A percentile compares a stretch with the other conserved stretches of the same genome.
phyloP scores from a whole-genome alignment of 2,329 filamentous ascomycete species.

The Mycosphaerella arachidis region DNA sequence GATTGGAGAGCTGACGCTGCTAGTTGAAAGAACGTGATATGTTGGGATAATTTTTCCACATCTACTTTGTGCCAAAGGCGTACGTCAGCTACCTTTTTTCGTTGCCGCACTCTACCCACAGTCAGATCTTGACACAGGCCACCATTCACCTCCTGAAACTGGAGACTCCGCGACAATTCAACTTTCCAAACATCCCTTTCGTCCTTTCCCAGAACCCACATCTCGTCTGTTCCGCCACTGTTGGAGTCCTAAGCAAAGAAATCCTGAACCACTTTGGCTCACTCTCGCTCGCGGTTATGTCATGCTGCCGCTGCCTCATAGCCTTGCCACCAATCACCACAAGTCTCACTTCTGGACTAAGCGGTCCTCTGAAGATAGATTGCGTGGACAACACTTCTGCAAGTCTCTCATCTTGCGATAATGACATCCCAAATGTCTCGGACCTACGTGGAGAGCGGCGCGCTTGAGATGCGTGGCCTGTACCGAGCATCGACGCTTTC shows the following conservation, averaged over 20 bases:
- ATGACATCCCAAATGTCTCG: background rate
- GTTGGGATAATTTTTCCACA: too few species aligned
- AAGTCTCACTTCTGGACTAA: background rate
- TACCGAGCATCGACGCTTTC: background rate
- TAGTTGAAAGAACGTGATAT: too few species aligned
- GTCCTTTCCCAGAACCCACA: background rate
- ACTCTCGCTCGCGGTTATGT: too few species aligned
- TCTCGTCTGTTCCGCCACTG: background rate
- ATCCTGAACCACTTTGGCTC: background rate
- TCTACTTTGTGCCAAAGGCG: too few species aligned
- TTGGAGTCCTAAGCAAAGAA: background rate
- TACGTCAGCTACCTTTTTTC: too few species aligned
- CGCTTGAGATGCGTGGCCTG: background rate
- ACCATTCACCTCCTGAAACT: background rate
- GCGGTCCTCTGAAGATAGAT: background rate
- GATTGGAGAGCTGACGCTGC: too few species aligned
- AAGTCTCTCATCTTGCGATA: background rate
- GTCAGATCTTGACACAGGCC: too few species aligned
- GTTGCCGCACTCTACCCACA: too few species aligned
- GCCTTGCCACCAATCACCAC: background rate
- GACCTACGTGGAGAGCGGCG: background rate
- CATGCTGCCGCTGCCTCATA: background rate
- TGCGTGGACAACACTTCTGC: background rate
- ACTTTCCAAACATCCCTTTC: background rate
- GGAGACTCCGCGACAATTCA: background rate